These are phyloP conservation scores for Kentomonas sorsogonicus DNA, from an alignment of 208 protist genomes.

Conservation along the genomic window DNA sequence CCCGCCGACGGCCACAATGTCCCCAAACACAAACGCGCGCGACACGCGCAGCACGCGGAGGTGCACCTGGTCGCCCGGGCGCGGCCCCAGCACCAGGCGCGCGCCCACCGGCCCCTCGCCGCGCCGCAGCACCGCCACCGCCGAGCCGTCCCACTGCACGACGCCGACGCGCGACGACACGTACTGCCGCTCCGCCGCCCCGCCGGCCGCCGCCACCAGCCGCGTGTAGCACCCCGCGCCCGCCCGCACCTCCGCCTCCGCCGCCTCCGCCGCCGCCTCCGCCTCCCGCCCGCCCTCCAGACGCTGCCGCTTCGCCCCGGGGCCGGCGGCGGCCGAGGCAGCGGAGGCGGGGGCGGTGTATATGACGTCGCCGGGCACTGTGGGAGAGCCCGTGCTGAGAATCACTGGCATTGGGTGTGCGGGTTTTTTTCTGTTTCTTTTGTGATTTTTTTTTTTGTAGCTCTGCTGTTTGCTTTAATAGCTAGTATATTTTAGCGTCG, in stretches of 20 bases:
- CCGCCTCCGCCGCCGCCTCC: not conserved
- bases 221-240: slow-evolving; percentile 56
- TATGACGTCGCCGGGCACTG: slow-evolving; percentile 48
- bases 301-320: not conserved
- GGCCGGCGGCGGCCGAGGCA: not conserved
- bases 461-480: not conserved
- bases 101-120: not conserved
- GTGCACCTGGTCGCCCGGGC: slow-evolving; percentile 51
- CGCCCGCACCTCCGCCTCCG: slow-evolving; percentile 22
- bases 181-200: slow-evolving; percentile 18
- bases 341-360: slow-evolving; percentile 18
- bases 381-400: slow-evolving; percentile 21
- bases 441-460: slow-evolving; percentile 1
- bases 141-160: slow-evolving; percentile 66
- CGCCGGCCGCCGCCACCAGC: slow-evolving; percentile 11
- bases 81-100: slow-evolving; percentile 38
- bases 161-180: slow-evolving; percentile 45
- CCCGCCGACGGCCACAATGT: slow-evolving; percentile 70
- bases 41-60: slow-evolving; percentile 52
- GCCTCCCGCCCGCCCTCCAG: too few species aligned
- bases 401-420: slow-evolving; percentile 6
- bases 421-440: slow-evolving; percentile 1
- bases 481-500: too few species aligned
- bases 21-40: slow-evolving; percentile 48
- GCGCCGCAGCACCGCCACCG: slow-evolving; percentile 36